phyloP scores from a whole-genome alignment of 2,329 filamentous ascomycete genomes.

The Triangularia verruculosa region DNA sequence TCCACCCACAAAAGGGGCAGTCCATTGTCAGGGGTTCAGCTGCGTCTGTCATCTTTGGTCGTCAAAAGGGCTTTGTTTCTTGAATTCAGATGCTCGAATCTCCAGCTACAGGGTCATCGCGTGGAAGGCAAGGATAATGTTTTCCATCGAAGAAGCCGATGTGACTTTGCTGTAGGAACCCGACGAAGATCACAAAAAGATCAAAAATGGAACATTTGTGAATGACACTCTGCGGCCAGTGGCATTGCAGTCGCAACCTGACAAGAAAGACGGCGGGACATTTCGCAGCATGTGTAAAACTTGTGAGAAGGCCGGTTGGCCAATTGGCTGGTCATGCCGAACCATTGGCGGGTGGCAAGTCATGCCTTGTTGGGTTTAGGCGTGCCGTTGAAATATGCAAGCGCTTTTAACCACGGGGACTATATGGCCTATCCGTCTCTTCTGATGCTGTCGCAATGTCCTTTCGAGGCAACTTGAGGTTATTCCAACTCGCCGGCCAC shows the following conservation, averaged over 20 bases:
- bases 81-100: not conserved
- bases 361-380: not conserved
- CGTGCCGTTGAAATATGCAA: not conserved
- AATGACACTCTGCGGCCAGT: not conserved
- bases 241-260: not conserved
- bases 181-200: not conserved
- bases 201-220: too few species aligned
- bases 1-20: conserved; percentile 40
- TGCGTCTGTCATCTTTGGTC: not conserved
- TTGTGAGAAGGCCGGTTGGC: not conserved
- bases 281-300: not conserved
- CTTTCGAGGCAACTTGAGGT: not conserved
- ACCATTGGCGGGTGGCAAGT: not conserved
- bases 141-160: not conserved
- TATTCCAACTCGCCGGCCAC: not conserved
- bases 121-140: not conserved
- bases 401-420: not conserved
- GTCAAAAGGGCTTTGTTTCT: not conserved
- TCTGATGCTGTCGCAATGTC: not conserved
- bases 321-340: not conserved
- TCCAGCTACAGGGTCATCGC: not conserved
- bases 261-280: not conserved
- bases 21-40: not conserved
- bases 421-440: not conserved
- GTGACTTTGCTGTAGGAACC: not conserved